Base-by-base conservation (phyloP, 139 green algal species). In the Raphidocelis subcapitata region DNA sequence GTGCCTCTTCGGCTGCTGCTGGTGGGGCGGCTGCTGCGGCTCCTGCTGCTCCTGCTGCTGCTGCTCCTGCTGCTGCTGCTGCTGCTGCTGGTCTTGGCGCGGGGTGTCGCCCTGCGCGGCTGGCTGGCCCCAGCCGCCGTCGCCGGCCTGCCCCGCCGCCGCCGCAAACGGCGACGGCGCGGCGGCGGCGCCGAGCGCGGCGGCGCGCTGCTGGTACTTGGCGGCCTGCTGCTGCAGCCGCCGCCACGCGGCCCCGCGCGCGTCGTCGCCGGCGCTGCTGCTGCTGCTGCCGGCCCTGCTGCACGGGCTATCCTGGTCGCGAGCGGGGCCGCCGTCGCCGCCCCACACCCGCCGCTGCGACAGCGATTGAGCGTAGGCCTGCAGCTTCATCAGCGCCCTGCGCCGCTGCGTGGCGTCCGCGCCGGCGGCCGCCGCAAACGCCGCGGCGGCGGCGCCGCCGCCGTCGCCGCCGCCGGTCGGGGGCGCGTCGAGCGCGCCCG, bases 341-440 rank as follows among this genome's bases (percentile, higher is more conserved):
- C 41, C 41, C 8, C 8, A 8, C 8, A 49, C 41, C 41, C 41
- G 41, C 41, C 12, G 41, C 56, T 66, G 52, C 55, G 44, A 35
- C 67, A 74, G 56, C 56, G 65, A 57, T 56, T 49, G 3, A 3
- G 57, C 69, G 5, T 75, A 67, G 37, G 54, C 54, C 54, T 75
- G 69, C 56, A 75, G 57, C 57, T 67, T 55, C 69, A 75, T 67
- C 26, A 67, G 41, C 28, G 56, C 69, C 28, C 46, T 32, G 5
- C 57, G 37, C 23, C 37, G 63, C 41, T 49, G 8, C 8, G 41
- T 49, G 12, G 41, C 8, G 8, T 8, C 41, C 8, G 8, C 12
- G 41, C 41, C 41, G 41, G 8, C 41, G 41, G 12, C 8, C 41
- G 41, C 41, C 41, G 41, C 41, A 49, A 20, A 20, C 41, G 41